Conservation (phyloP, 1,139 yeast species). For the Lipomyces yarrowii region DNA sequence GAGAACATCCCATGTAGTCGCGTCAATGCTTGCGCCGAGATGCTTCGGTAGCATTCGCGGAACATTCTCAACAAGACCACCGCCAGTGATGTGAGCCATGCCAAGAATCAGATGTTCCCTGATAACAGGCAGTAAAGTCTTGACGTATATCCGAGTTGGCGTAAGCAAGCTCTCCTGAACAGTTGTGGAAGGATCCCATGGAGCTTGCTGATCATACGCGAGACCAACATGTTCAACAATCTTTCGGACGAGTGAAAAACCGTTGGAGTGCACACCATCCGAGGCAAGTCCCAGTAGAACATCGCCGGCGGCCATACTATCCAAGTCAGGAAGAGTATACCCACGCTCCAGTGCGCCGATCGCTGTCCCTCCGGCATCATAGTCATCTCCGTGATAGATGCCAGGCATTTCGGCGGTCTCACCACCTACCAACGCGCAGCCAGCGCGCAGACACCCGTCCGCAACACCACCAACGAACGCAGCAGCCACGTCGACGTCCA, state of each 20-base stretch:
- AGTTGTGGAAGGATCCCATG: constrained; percentile 76
- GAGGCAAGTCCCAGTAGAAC: constrained; percentile 84
- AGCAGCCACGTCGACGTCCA: constrained; percentile 81
- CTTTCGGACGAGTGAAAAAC: constrained; percentile 94
- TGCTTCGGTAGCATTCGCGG: constrained; percentile 90
- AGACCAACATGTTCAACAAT: constrained; percentile 75
- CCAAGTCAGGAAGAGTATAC: constrained; percentile 69
- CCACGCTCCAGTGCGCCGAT: constrained; percentile 94
- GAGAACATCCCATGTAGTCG: constrained; percentile 79
- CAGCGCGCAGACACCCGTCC: constrained; percentile 91
- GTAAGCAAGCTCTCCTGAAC: constrained; percentile 84
- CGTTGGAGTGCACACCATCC: constrained; percentile 95
- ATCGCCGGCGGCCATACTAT: constrained; percentile 74
- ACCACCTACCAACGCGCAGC: constrained; percentile 98
- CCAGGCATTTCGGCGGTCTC: constrained; percentile 99
- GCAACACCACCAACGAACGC: constrained; percentile 95
- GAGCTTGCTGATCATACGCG: constrained; percentile 74
- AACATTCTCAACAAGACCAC: constrained; percentile 93
- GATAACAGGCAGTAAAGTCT: constrained; percentile 77
- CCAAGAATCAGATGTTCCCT: constrained; percentile 73
- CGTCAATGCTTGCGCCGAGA: constrained; percentile 80
- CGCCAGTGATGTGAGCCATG: constrained; percentile 97
- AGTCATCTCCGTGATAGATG: constrained; percentile 91
- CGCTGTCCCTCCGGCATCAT: constrained; percentile 97
- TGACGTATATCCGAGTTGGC: constrained; percentile 94